Percentiles rank a stretch among this genome's conserved stretches.
phyloP scores from a whole-genome alignment of 441 rosid genomes.

The Eutrema salsugineum region DNA sequence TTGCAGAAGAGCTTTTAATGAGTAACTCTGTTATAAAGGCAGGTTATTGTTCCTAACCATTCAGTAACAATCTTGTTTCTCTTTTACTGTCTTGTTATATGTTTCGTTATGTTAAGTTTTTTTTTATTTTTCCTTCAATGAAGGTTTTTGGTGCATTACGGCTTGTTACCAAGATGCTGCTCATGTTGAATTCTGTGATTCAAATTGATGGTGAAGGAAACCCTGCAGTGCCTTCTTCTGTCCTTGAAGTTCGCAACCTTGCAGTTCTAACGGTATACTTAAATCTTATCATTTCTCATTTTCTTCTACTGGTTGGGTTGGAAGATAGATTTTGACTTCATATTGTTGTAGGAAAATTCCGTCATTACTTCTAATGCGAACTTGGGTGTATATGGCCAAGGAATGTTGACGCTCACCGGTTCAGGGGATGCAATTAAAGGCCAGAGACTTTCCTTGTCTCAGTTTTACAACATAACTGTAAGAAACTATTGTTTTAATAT shows the following conservation, averaged over 20 bases:
- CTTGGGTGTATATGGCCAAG: constrained; percentile 94
- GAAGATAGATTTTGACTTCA: constrained; percentile 26
- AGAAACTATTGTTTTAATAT: constrained; percentile 32
- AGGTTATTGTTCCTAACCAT: constrained; percentile 30
- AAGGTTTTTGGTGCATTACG: constrained; percentile 99
- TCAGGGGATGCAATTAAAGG: constrained; percentile 89
- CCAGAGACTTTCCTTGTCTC: constrained; percentile 94
- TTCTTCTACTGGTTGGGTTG: neutral
- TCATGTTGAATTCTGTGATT: constrained; percentile 96
- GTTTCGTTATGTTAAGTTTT: neutral
- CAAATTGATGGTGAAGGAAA: constrained; percentile 96
- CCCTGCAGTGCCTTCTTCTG: constrained; percentile 82
- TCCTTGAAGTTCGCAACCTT: constrained; percentile 97
- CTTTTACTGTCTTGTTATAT: constrained; percentile 18
- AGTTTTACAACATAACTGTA: constrained; percentile 95
- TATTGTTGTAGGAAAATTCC: constrained; percentile 70
- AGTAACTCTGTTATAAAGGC: constrained; percentile 97
- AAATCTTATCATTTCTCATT: constrained; percentile 3
- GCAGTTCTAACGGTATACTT: constrained; percentile 87
- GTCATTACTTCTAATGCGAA: constrained; percentile 85
- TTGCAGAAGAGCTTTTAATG: constrained; percentile 99
- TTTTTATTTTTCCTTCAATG: constrained; percentile 26
- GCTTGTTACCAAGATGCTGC: constrained; percentile 90
- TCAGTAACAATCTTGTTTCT: constrained; percentile 1
- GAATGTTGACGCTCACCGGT: constrained; percentile 78